Evolutionary conservation across 2,329 filamentous ascomycete species (phyloP).

Genomic region (Hysterium pulicare): DNA sequence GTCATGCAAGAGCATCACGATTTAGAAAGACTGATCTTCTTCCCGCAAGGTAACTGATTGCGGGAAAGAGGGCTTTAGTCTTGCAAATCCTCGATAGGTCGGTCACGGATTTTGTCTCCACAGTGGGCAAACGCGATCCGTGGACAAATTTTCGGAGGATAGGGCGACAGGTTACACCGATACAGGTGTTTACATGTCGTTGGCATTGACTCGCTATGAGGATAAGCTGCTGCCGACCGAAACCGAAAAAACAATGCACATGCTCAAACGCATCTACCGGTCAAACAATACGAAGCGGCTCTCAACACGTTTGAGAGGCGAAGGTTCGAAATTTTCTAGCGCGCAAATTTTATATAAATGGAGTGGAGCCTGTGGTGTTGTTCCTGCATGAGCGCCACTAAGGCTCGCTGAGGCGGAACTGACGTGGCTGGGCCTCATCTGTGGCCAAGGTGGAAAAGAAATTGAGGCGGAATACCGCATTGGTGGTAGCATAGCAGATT

Average conservation of each 20-base stretch:
- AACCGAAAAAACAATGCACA: no score
- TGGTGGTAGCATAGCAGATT: neutral
- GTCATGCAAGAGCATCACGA: no score
- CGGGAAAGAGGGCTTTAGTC: no score
- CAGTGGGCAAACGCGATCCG: no score
- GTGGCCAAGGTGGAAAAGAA: slow-evolving; percentile 11
- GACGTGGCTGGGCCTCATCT: slow-evolving; percentile 34
- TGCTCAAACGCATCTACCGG: slow-evolving; percentile 11
- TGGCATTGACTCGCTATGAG: slow-evolving; percentile 19
- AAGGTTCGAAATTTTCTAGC: slow-evolving; percentile 25
- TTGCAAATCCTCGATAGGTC: no score
- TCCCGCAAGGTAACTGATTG: no score
- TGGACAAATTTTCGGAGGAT: no score
- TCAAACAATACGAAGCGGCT: slow-evolving; percentile 15
- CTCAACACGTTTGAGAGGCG: slow-evolving; percentile 18
- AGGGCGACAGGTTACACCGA: slow-evolving; percentile 28
- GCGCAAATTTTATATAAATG: slow-evolving; percentile 26
- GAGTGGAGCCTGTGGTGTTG: slow-evolving; percentile 26
- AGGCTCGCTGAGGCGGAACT: slow-evolving; percentile 17
- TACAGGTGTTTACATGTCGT: slow-evolving; percentile 33
- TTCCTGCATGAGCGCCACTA: slow-evolving; percentile 30
- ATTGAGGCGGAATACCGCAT: slow-evolving; percentile 9
- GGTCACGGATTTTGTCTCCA: no score
- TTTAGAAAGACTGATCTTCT: no score
- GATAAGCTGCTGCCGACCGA: slow-evolving; percentile 8